Percentiles rank a stretch among this genome's conserved stretches.
Evolutionary conservation across 1,139 yeast genomes (phyloP).

Genomic region (Blastobotrys arbuscula): DNA sequence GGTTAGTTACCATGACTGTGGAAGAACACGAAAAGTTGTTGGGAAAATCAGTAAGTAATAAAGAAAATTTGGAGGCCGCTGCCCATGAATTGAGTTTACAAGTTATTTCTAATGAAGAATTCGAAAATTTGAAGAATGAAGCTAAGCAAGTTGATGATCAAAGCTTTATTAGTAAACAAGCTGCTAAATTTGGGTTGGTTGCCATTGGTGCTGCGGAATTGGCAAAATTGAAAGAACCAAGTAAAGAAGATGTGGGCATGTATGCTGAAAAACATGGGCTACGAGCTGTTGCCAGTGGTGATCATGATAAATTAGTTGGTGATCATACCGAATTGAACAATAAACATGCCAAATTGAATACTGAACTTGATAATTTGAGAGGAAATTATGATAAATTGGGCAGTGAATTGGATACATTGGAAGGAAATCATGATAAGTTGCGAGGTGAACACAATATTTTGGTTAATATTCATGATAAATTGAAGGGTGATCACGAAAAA

Average conservation of each 20-base stretch:
- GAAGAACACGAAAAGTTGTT: conserved; percentile 40
- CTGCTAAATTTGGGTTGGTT: conserved; percentile 28
- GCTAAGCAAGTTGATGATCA: background rate
- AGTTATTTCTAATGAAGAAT: conserved; percentile 25
- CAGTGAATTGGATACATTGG: background rate
- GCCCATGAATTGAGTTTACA: conserved; percentile 26
- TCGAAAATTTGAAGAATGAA: conserved; percentile 18
- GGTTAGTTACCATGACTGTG: conserved; percentile 45
- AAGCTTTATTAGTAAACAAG: conserved; percentile 20
- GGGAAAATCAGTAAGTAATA: conserved; percentile 13
- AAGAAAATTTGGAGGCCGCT: conserved; percentile 10
- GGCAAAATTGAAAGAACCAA: conserved; percentile 20
- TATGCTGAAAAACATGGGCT: conserved; percentile 25
- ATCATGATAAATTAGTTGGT: conserved; percentile 23
- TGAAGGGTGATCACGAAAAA: conserved; percentile 7
- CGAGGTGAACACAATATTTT: background rate
- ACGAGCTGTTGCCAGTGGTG: conserved; percentile 21
- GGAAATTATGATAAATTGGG: background rate
- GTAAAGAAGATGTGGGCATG: conserved; percentile 14
- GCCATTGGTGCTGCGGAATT: conserved; percentile 20
- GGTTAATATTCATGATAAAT: conserved; percentile 4
- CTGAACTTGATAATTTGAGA: background rate
- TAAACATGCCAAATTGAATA: background rate
- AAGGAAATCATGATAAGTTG: background rate
- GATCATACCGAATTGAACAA: background rate